A percentile compares a stretch with the other conserved stretches of the same genome.
These are phyloP conservation scores for Ceratobasidium sp. DNA, from an alignment of 1,284 basidiomycete species.

Conservation along the genomic window DNA sequence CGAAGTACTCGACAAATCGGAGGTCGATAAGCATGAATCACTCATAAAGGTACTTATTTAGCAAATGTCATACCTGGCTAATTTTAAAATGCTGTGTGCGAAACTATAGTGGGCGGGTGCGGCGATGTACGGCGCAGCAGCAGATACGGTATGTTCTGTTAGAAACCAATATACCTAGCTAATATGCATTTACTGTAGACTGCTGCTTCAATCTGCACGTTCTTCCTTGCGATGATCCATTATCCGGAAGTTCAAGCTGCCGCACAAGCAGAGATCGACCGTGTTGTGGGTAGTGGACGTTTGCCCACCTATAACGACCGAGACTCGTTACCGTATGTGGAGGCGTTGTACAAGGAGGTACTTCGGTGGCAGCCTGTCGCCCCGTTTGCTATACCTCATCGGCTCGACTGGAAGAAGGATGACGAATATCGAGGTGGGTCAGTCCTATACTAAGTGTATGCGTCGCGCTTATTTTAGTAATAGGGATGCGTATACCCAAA, in stretches of 20 bases:
- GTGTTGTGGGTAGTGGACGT: slow-evolving; percentile 34
- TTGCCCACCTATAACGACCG: slow-evolving; percentile 41
- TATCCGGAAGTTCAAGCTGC: slow-evolving; percentile 36
- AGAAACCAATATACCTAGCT: not conserved
- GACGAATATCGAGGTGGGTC: slow-evolving; percentile 51
- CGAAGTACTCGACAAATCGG: not conserved
- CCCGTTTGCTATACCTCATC: slow-evolving; percentile 28
- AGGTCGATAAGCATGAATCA: not conserved
- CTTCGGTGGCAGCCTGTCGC: slow-evolving; percentile 31
- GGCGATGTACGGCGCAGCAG: not conserved
- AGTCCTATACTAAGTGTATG: not conserved
- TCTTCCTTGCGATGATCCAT: slow-evolving; percentile 46
- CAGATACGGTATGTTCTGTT: slow-evolving; percentile 16
- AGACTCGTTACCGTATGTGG: slow-evolving; percentile 28
- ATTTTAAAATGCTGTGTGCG: not conserved
- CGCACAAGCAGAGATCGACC: slow-evolving; percentile 43
- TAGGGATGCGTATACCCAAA: slow-evolving; percentile 9
- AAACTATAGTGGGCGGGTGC: slow-evolving; percentile 23
- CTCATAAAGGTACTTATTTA: slow-evolving; percentile 2
- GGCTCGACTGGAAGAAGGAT: slow-evolving; percentile 50
- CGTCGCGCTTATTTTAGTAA: slow-evolving; percentile 6
- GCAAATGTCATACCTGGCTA: too few relatives aligned
- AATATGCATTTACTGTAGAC: slow-evolving; percentile 22
- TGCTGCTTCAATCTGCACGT: slow-evolving; percentile 29
- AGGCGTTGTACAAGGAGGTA: slow-evolving; percentile 42